Conservation (phyloP, 805 yeast genomes). For the Myxozyma lipomycoides region DNA sequence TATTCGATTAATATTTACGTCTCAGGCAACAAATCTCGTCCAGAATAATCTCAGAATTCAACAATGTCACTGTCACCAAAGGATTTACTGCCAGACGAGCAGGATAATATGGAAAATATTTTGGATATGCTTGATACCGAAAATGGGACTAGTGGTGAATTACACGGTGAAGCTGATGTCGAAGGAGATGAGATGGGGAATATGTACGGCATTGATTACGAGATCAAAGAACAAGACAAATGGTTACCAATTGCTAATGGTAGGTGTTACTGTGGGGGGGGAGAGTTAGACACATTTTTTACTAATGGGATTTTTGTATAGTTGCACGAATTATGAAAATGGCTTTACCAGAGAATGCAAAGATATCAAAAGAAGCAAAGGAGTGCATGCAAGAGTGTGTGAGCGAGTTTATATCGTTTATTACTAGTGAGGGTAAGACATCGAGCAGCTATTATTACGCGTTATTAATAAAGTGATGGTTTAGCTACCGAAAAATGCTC, state of each 20-base stretch:
- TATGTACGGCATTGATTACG: conserved; percentile 38
- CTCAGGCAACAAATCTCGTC: too few species aligned
- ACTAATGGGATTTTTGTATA: conserved; percentile 14
- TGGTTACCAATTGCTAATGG: conserved; percentile 62
- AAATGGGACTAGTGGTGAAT: conserved; percentile 9
- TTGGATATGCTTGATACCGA: conserved; percentile 22
- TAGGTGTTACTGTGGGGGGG: conserved; percentile 23
- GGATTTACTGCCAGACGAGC: conserved; percentile 5
- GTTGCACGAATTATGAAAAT: conserved; percentile 73
- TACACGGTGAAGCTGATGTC: conserved; percentile 15
- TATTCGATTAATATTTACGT: too few species aligned
- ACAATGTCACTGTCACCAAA: conserved; percentile 23
- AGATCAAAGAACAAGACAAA: conserved; percentile 56
- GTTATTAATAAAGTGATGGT: background rate
- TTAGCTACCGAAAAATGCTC: conserved; percentile 55
- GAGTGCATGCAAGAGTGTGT: conserved; percentile 74
- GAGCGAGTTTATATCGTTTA: conserved; percentile 61
- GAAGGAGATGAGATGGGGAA: conserved; percentile 9
- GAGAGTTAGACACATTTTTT: background rate
- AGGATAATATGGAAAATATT: conserved; percentile 14
- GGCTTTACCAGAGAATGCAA: conserved; percentile 68
- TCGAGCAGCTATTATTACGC: background rate
- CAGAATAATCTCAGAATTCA: too few species aligned
- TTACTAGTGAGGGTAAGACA: conserved; percentile 51
- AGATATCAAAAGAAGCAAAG: conserved; percentile 73